Percentiles rank a stretch among this genome's conserved stretches.
Conservation (phyloP, 345 rosid species). For the Rhodamnia argentea region DNA sequence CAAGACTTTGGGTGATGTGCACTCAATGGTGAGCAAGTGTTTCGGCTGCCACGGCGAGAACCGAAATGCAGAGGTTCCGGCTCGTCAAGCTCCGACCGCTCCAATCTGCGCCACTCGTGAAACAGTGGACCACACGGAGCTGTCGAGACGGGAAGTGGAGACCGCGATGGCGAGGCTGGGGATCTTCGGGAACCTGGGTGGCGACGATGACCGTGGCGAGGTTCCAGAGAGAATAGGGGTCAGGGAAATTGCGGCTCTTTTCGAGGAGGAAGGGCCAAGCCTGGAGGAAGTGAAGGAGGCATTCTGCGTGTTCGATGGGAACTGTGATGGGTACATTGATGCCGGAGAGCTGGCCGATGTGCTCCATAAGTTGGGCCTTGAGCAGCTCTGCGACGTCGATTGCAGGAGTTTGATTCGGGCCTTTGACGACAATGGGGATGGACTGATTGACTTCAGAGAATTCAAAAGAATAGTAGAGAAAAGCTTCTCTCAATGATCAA, state of each 20-base stretch:
- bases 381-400: conserved; percentile 31
- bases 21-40: neutral
- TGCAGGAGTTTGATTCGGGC: conserved; percentile 45
- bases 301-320: conserved; percentile 45
- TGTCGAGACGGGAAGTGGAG: conserved; percentile 19
- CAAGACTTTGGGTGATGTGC: neutral
- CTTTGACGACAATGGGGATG: conserved; percentile 44
- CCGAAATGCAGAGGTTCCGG: neutral
- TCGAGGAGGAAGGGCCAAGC: conserved; percentile 35
- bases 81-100: neutral
- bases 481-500: conserved; percentile 17
- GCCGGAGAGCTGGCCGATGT: conserved; percentile 37
- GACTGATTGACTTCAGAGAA: conserved; percentile 38
- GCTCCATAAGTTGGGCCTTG: conserved; percentile 20
- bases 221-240: conserved; percentile 4
- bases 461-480: conserved; percentile 32
- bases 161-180: conserved; percentile 19
- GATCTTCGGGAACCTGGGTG: neutral
- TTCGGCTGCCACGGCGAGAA: neutral
- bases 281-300: conserved; percentile 33
- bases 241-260: conserved; percentile 15
- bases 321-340: conserved; percentile 60
- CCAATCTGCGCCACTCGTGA: neutral
- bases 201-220: neutral
- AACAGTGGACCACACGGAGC: neutral